Base-by-base conservation (phyloP, 148 eudicot genomes). In the Cornus florida region DNA sequence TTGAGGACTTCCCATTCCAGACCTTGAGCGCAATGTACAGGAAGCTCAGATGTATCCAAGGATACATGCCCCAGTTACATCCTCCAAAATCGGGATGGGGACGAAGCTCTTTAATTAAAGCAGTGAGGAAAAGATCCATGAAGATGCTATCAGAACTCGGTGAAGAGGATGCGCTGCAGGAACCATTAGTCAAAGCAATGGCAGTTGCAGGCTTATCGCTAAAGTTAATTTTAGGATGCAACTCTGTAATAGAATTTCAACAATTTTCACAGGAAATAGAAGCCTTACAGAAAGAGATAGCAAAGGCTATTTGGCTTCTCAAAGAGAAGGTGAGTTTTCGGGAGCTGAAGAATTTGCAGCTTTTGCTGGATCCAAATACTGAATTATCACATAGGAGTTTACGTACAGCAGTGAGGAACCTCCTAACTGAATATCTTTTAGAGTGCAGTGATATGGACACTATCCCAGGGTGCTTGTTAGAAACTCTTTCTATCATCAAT, bases 401-500 rank as follows among this genome's bases (percentile, higher is more conserved):
- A 53, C 86, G 86, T 50, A 20, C 57, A 41, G 80, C 84, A 10
- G 75, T 88, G 35, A 88, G 81, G 83, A 87, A 82, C 74, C 57
- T 95, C 60, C 82, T 95, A 84, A 84, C 78, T 2, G 97, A 95
- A 73, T 91, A 78, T 82, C 96, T 93, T 57, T 90, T 84, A 46
- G 97, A 93, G 82, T 93, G 97, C 81, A 78, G 85, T 84, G 97
- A 95, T 65, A 86, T 95, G 93, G 92, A 93, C 14, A 69, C 72
- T 20, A 82, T 91, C 75, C 97, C 97, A 6, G 87, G 78, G 38
- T 76, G 69, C 43, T 78, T 95, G 48, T 71, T 83, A n/a, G 80
- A 86, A 75, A 78, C 80, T 67, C 79, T 95, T 69, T 77, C 88
- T 76, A 24, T 86, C 48, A 83, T 93, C 24, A 94, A 89, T 75